These are phyloP conservation scores for Phytophthora citrophthora DNA, from an alignment of 352 stramenopile genomes.

Conservation along the genomic window DNA sequence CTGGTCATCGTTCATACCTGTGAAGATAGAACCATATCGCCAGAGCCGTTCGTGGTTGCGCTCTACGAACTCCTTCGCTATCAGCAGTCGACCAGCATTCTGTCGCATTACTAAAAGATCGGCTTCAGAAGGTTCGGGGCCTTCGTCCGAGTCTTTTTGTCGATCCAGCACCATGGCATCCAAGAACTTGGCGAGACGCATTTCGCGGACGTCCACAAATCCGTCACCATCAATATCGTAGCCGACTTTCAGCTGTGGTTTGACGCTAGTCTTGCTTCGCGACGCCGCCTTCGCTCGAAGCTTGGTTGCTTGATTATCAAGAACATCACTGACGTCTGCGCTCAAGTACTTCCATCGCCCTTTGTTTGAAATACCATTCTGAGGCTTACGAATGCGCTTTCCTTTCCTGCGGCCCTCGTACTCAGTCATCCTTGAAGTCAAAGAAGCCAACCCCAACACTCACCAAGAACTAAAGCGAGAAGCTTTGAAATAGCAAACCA, in stretches of 20 bases:
- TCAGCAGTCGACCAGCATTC: slow-evolving; percentile 56
- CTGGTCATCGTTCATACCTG: slow-evolving; percentile 62
- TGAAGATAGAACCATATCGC: slow-evolving; percentile 73
- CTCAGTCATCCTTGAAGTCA: slow-evolving; percentile 17
- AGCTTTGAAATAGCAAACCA: too few species aligned
- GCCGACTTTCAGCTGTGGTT: slow-evolving; percentile 21
- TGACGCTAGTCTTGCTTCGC: slow-evolving; percentile 10
- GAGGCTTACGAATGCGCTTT: slow-evolving; percentile 63
- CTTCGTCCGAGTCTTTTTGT: slow-evolving; percentile 19
- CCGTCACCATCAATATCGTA: slow-evolving; percentile 78
- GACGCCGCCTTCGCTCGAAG: slow-evolving; percentile 15
- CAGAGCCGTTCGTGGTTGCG: slow-evolving; percentile 70
- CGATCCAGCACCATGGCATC: slow-evolving; percentile 59
- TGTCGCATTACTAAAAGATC: slow-evolving; percentile 60
- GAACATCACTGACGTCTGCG: slow-evolving; percentile 50
- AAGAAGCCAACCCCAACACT: neutral
- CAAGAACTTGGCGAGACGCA: slow-evolving; percentile 70
- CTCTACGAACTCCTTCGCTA: slow-evolving; percentile 75
- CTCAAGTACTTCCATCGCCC: slow-evolving; percentile 64
- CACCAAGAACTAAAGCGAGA: neutral
- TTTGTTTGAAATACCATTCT: slow-evolving; percentile 57
- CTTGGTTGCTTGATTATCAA: slow-evolving; percentile 28
- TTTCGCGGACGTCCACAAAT: slow-evolving; percentile 68
- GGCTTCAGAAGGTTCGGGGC: slow-evolving; percentile 25
- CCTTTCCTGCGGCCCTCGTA: slow-evolving; percentile 49